Conservation (phyloP, 2,329 filamentous ascomycete genomes). For the Trichoderma brevicompactum region DNA sequence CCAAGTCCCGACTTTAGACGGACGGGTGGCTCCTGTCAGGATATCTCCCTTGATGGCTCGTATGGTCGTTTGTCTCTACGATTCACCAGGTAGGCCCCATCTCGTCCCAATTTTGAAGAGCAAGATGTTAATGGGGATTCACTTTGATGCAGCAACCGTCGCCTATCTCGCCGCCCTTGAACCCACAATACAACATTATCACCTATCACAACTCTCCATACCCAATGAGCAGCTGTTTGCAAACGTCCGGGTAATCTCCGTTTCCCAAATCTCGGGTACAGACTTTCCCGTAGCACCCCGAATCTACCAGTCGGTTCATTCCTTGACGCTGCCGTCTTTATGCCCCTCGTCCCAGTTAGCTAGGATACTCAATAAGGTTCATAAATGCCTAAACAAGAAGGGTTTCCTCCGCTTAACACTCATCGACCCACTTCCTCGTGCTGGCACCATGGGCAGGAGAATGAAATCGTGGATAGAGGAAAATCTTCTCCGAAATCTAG, state of each 20-base stretch:
- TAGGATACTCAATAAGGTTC: slow-evolving; percentile 58
- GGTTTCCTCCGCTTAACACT: slow-evolving; percentile 63
- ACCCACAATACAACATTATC: slow-evolving; percentile 47
- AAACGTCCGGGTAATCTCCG: slow-evolving; percentile 47
- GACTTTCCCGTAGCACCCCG: slow-evolving; percentile 46
- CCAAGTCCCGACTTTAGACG: slow-evolving; percentile 36
- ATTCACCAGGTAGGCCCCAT: slow-evolving; percentile 50
- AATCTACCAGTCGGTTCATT: slow-evolving; percentile 55
- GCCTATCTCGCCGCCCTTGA: slow-evolving; percentile 55
- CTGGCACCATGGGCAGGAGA: slow-evolving; percentile 59
- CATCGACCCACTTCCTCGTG: slow-evolving; percentile 64
- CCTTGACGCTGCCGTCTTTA: slow-evolving; percentile 60
- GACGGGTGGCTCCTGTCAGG: not conserved
- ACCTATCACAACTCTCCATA: slow-evolving; percentile 49
- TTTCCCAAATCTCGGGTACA: slow-evolving; percentile 45
- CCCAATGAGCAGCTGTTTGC: slow-evolving; percentile 45
- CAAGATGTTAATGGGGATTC: not conserved
- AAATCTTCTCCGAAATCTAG: slow-evolving; percentile 62
- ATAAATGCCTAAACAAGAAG: slow-evolving; percentile 57
- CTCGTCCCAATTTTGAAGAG: not conserved
- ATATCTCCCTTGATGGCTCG: slow-evolving; percentile 9
- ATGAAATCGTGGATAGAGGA: slow-evolving; percentile 66
- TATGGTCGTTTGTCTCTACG: slow-evolving; percentile 54
- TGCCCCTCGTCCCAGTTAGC: slow-evolving; percentile 62
- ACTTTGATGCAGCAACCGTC: slow-evolving; percentile 47